Evolutionary conservation across 305 asterid genomes (phyloP), one percentile per base, ranked within the genome.

Genomic region (Euphrasia arctica): DNA sequence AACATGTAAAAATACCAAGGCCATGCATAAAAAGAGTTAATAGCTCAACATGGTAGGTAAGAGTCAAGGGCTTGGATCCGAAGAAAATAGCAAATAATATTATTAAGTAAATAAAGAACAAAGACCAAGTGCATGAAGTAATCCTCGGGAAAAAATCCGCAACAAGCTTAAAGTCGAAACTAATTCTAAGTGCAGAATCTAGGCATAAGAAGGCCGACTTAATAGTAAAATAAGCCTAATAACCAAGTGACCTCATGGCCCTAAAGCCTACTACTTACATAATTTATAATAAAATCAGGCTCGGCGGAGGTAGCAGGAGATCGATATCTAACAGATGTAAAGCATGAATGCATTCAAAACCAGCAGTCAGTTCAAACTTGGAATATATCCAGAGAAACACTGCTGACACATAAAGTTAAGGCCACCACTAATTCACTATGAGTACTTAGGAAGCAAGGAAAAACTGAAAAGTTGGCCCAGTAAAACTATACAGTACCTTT

Each of bases 351-450:
- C 18, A 15, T 13, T n/a, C 55, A 50, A 50, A 14, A 50, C 25
- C 55, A 50, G 55, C 55, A 50, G 27, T n/a, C 55, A 13, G 55
- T 50, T 50, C 55, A 50, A 50, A 50, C 4, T 45, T 45, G 51
- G 14, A 45, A n/a, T 3, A 45, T 4, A 45, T 11, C 2, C 15
- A 45, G 51, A 45, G 51, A 45, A 45, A 45, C 15, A 12, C 15
- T 12, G 51, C 51, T 45, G n/a, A 45, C 51, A 45, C 15, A 45
- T 45, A 45, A 12, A n/a, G 15, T 11, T 18, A 18, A 45, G 6
- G 12, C 15, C 4, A 2, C 51, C 13, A 45, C 51, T 25, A 48
- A 25, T 25, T 18, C 22, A 18, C 51, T 25, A 48, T 4, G 42
- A 34, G 71, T 67, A 48, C 25, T 25, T 15, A 41, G 49, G 32